phyloP scores from a whole-genome alignment of 768 basidiomycete species.

The Agaricus blazei region DNA sequence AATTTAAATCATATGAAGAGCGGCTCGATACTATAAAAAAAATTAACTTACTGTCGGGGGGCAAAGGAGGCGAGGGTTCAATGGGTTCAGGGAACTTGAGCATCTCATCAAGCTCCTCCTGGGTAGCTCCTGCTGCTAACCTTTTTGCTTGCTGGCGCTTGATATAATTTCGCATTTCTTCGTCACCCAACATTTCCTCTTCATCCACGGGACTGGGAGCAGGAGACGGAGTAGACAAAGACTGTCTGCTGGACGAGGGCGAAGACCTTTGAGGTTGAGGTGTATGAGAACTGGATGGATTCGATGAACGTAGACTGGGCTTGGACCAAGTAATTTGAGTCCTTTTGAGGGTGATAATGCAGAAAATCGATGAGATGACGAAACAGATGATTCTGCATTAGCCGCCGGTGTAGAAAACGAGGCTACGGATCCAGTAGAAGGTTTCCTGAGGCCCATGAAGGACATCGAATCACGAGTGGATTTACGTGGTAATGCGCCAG shows the following conservation, averaged over 20 bases:
- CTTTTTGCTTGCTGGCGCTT: slow-evolving; percentile 87
- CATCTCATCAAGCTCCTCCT: slow-evolving; percentile 83
- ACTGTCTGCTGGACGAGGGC: slow-evolving; percentile 69
- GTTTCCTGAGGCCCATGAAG: slow-evolving; percentile 72
- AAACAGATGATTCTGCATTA: slow-evolving; percentile 18
- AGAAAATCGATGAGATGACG: slow-evolving; percentile 64
- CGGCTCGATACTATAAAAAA: background rate
- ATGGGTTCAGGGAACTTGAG: slow-evolving; percentile 91
- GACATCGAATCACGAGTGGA: slow-evolving; percentile 75
- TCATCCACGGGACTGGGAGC: slow-evolving; percentile 74
- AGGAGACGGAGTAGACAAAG: slow-evolving; percentile 82
- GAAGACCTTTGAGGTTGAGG: slow-evolving; percentile 49
- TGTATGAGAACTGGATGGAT: slow-evolving; percentile 44
- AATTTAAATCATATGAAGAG: slow-evolving; percentile 10
- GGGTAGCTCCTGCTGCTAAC: slow-evolving; percentile 74
- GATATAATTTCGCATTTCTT: slow-evolving; percentile 96
- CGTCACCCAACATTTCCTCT: slow-evolving; percentile 85
- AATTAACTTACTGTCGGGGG: slow-evolving; percentile 61
- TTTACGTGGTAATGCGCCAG: slow-evolving; percentile 49
- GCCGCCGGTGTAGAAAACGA: slow-evolving; percentile 52
- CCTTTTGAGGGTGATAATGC: slow-evolving; percentile 83
- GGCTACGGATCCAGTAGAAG: slow-evolving; percentile 77
- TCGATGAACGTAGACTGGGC: slow-evolving; percentile 53
- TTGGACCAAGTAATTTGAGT: slow-evolving; percentile 76
- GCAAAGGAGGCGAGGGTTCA: slow-evolving; percentile 56